phyloP scores from a whole-genome alignment of 352 stramenopile species.

The Aphanomyces astaci region DNA sequence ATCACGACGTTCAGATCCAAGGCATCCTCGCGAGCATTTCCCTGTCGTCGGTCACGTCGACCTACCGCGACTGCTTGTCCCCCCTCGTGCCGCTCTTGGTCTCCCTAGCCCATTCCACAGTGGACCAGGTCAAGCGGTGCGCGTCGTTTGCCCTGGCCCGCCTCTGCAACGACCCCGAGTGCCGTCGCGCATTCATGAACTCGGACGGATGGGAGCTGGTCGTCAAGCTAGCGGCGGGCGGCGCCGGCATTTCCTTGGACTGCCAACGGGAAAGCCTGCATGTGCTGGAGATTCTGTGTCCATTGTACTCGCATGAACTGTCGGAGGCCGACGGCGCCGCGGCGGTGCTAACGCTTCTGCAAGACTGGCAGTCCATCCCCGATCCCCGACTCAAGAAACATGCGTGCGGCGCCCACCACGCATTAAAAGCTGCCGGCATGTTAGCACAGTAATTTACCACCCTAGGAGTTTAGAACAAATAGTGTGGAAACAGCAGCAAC shows the following conservation, averaged over 20 bases:
- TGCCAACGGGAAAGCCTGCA: slow-evolving; percentile 79
- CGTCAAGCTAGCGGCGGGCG: slow-evolving; percentile 60
- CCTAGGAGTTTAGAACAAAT: not conserved
- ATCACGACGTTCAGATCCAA: slow-evolving; percentile 69
- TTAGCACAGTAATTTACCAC: slow-evolving; percentile 33
- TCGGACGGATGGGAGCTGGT: slow-evolving; percentile 81
- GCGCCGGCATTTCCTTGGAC: slow-evolving; percentile 49
- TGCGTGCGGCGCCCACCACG: slow-evolving; percentile 66
- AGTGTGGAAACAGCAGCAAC: not conserved
- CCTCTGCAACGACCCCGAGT: slow-evolving; percentile 79
- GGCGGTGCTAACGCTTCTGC: slow-evolving; percentile 54
- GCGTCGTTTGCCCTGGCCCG: slow-evolving; percentile 63
- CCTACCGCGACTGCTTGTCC: slow-evolving; percentile 35
- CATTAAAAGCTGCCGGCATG: slow-evolving; percentile 67
- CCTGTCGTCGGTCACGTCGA: slow-evolving; percentile 41
- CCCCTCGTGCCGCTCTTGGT: slow-evolving; percentile 62
- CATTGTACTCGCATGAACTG: slow-evolving; percentile 73
- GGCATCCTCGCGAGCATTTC: slow-evolving; percentile 74
- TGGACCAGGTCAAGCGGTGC: slow-evolving; percentile 47
- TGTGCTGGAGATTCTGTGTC: slow-evolving; percentile 78
- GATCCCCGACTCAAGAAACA: slow-evolving; percentile 82
- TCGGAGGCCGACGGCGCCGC: slow-evolving; percentile 50
- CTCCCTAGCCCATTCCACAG: slow-evolving; percentile 50
- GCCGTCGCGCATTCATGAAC: slow-evolving; percentile 69
- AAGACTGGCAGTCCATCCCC: slow-evolving; percentile 75